Base-by-base conservation (phyloP, 2,329 filamentous ascomycete species). In the Chlorencoelia australis region DNA sequence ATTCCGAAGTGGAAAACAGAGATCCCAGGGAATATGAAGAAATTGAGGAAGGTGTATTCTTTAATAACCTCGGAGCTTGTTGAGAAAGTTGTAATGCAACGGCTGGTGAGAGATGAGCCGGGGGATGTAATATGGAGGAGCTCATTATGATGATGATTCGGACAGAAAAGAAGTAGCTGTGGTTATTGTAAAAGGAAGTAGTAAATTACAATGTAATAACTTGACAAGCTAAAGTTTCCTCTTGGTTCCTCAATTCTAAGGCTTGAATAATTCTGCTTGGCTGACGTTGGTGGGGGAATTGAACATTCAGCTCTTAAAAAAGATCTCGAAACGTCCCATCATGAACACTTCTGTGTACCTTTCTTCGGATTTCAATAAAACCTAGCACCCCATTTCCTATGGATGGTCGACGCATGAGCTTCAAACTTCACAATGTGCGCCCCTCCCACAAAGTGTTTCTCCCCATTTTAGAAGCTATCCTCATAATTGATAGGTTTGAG, bases 401-500 rank as follows among this genome's bases (percentile, higher is more conserved):
- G 37, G 37, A 16, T 27, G 22, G 36, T 20, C 37, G 21, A 24
- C 18, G 17, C 17, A 35, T 20, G 16, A 22, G 7, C 14, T 16
- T 36, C 26, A 26, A 20, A 25, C 29, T 27, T 33, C 32, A 33
- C 34, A 33, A 44, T 44, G 42, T 44, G 29, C 40, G 40, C 33
- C 30, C 11, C 15, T 38, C n/a, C 28, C 25, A n/a, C n/a, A n/a
- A n/a, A n/a, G n/a, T n/a, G n/a, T n/a, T n/a, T n/a, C n/a, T n/a
- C n/a, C n/a, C n/a, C n/a, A n/a, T n/a, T n/a, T n/a, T n/a, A n/a
- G n/a, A n/a, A n/a, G n/a, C n/a, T n/a, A n/a, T n/a, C n/a, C n/a
- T n/a, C n/a, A n/a, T n/a, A n/a, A n/a, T n/a, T n/a, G 9, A 5
- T 30, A 96, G 88, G 91, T 98, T 98, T 66, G 91, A 98, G 63